Conservation (phyloP, 2,329 filamentous ascomycete species). For the Domatiomyces globalis region DNA sequence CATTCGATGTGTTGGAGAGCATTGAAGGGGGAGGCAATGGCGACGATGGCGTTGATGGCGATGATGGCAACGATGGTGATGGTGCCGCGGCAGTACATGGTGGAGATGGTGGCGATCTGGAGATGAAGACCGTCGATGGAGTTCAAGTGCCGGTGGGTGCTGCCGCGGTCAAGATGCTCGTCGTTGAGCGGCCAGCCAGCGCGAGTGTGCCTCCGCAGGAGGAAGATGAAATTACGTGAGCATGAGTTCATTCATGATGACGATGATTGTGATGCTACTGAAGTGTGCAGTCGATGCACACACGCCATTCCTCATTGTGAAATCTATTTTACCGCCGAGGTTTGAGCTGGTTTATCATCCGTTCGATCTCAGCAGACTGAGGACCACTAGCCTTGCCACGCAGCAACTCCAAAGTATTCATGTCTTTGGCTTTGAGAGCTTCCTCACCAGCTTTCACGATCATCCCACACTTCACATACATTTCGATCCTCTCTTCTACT, state of each 20-base stretch:
- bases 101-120: constrained; percentile 4
- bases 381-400: constrained; percentile 58
- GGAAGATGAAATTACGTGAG: constrained; percentile 33
- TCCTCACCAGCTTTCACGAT: constrained; percentile 81
- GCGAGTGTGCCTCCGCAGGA: constrained; percentile 20
- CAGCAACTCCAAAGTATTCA: constrained; percentile 58
- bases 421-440: constrained; percentile 67
- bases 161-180: constrained; percentile 18
- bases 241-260: neutral
- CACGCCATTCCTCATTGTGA: neutral
- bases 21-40: constrained; percentile 18
- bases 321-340: constrained; percentile 26
- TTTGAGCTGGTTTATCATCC: constrained; percentile 47
- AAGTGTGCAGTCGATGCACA: constrained; percentile 3
- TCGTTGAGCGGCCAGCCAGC: constrained; percentile 19
- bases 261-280: neutral
- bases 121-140: constrained; percentile 11
- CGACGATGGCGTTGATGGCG: constrained; percentile 31
- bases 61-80: constrained; percentile 35
- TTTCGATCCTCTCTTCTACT: constrained; percentile 57
- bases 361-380: constrained; percentile 66
- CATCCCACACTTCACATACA: constrained; percentile 96
- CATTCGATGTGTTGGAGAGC: constrained; percentile 19
- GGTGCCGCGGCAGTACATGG: constrained; percentile 15
- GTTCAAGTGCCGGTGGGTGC: constrained; percentile 7